Conservation (phyloP, 768 basidiomycete species). For the Boletales sp. region DNA sequence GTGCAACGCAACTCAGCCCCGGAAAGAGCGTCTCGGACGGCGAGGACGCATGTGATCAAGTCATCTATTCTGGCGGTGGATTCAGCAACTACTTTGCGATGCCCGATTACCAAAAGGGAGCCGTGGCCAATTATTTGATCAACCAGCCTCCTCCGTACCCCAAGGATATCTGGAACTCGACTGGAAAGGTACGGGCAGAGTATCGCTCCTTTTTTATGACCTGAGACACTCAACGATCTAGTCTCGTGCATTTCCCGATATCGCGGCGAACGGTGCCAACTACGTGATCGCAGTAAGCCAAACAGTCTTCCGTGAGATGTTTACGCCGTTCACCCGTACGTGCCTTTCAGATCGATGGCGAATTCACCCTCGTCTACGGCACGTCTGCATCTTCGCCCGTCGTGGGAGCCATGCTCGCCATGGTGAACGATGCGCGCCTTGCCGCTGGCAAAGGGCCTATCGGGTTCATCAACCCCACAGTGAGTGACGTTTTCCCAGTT, state of each 20-base stretch:
- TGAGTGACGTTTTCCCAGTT: too few relatives aligned
- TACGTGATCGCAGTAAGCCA: conserved; percentile 6
- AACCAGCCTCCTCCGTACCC: conserved; percentile 34
- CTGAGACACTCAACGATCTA: conserved; percentile 3
- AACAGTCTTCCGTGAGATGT: conserved; percentile 3
- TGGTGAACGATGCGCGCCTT: conserved; percentile 61
- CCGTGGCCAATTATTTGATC: conserved; percentile 15
- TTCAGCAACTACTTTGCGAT: conserved; percentile 29
- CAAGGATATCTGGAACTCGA: conserved; percentile 12
- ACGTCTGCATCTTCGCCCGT: conserved; percentile 61
- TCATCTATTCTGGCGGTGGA: conserved; percentile 63
- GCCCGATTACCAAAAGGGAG: conserved; percentile 20
- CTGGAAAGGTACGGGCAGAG: conserved; percentile 12
- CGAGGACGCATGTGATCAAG: conserved; percentile 44
- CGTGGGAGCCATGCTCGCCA: conserved; percentile 57
- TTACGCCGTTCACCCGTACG: conserved; percentile 10
- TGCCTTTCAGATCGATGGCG: conserved; percentile 33
- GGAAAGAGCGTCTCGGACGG: conserved; percentile 34
- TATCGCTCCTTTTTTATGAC: neutral
- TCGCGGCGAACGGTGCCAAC: conserved; percentile 33
- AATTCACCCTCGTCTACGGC: conserved; percentile 41
- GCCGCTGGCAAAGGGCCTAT: conserved; percentile 42
- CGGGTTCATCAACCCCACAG: conserved; percentile 57
- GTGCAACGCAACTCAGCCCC: conserved; percentile 40
- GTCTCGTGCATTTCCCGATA: conserved; percentile 34